Evolutionary conservation across 2,329 filamentous ascomycete species (phyloP), one percentile per base, ranked within the genome.

Genomic region (Colletotrichum neosansevieriae): DNA sequence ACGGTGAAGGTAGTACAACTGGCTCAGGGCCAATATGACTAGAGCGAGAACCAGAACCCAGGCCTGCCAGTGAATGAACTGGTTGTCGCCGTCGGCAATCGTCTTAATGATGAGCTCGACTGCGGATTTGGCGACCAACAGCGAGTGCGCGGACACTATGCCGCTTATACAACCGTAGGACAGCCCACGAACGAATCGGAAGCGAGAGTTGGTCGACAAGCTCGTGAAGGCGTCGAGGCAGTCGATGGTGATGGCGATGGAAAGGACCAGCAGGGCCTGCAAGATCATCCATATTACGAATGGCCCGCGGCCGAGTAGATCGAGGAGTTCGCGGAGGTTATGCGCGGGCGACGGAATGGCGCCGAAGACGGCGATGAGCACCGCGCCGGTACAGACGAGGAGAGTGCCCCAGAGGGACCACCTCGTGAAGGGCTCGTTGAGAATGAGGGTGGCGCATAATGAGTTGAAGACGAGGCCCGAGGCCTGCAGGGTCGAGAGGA

Each of bases 401-500:
- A 96, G 75, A 1, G 96, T 99, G 42, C 96, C 96, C 75, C 93
- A 88, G 42, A 97, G 85, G n/a, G 95, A 98, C 87, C 94, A 97
- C 78, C 88, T 89, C 59, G 96, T 98, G 80, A 98, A 99, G 4
- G 94, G 93, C 80, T 99, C 95, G 75, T 92, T 91, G 54, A 99
- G 87, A 75, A 98, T 93, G 65, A 98, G 83, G 50, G 94, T 97
- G 70, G 96, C 96, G 85, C 97, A 97, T 79, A 98, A 94, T 65
- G 95, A 97, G 84, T 99, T 99, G 86, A 99, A 99, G 70, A 99
- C 96, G 63, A 99, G 86, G 50, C 96, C 96, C 3, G 95, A 97
- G 17, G 95, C 95, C 82, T 99, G 96, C 42, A 99, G 84, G 1
- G 96, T 98, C 64, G 95, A 98, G 38, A 99, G 88, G 6, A 99